These are phyloP conservation scores for Fusarium tanahbumbuense DNA, from an alignment of 2,329 filamentous ascomycete species.

Conservation along the genomic window DNA sequence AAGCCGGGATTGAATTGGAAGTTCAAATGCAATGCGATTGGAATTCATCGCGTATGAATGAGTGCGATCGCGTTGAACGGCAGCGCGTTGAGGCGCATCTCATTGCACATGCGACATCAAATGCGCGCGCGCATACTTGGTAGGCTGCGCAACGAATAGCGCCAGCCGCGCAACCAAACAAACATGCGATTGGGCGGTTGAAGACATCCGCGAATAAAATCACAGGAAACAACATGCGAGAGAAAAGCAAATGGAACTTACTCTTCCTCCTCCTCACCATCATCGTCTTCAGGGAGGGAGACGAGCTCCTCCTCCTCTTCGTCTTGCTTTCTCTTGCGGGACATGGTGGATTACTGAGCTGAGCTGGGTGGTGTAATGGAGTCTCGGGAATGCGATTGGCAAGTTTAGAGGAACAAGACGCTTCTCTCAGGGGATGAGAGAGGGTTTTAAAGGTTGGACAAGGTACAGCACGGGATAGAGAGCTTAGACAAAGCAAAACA, in stretches of 20 bases:
- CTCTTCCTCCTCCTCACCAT: conserved; percentile 66
- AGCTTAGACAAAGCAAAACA: conserved; percentile 22
- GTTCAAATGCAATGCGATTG: background rate
- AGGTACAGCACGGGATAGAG: conserved; percentile 31
- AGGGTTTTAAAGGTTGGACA: conserved; percentile 35
- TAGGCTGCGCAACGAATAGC: conserved; percentile 26
- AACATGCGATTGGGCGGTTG: conserved; percentile 31
- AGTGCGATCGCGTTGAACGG: background rate
- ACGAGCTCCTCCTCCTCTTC: conserved; percentile 65
- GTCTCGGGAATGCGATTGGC: conserved; percentile 23
- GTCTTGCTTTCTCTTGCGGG: conserved; percentile 68
- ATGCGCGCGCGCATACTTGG: conserved; percentile 34
- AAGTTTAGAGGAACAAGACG: conserved; percentile 3
- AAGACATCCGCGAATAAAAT: conserved; percentile 1
- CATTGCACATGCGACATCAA: conserved; percentile 37
- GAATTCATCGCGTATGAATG: background rate
- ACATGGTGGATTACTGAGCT: conserved; percentile 51
- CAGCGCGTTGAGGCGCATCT: conserved; percentile 16
- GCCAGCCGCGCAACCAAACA: conserved; percentile 4
- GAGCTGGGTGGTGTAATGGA: conserved; percentile 14
- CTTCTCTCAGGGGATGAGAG: conserved; percentile 27
- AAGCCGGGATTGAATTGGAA: background rate
- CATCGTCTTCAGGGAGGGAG: conserved; percentile 64
- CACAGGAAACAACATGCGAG: conserved; percentile 6
- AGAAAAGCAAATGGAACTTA: conserved; percentile 51